Evolutionary conservation across 2,329 filamentous ascomycete genomes (phyloP), one percentile per base, ranked within the genome.

Genomic region (Emericellopsis cladophorae): DNA sequence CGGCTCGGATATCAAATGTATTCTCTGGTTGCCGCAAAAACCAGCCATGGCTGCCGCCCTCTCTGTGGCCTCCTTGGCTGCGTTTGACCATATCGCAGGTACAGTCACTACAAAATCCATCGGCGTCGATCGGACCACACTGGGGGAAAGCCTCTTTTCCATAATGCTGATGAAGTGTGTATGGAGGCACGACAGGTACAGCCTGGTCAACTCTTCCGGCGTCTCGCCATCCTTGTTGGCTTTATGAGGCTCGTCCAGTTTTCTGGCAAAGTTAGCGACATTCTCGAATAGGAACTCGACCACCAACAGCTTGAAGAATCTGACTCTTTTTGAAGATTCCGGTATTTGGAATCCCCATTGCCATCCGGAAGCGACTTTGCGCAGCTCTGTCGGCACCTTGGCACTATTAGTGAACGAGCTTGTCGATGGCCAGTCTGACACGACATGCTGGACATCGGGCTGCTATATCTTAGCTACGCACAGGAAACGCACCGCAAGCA

Each of bases 31-130:
- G 31, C 62, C 56, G 42, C 59, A 61, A 38, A 62, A 62, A 7
- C 59, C 59, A 10, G 59, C 59, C 48, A 60, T 56, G 22, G 59
- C 57, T 22, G 59, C 59, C 1, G 59, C 59, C 24, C 57, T 49
- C 43, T 62, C 59, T 9, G 70, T 76, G 31, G 64, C 64, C 34
- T 70, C 60, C 40, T 72, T 75, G 24, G 72, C 70, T 5, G 59
- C 58, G 36, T 74, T 70, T 31, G 66, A 71, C 74, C 74, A 78
- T 7, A 78, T 71, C 5, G 73, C 72, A 1, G 74, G 74, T 1
- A 77, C 72, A 0, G 74, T 75, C 16, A 77, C 55, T 36, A 76
- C 64, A 42, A 74, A 74, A 41, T 76, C 64, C 45, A 73, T 61
- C 0, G 65, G 60, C 0, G 59, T 72, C 15, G 55, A 62, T 4